These are phyloP conservation scores for Lomentospora prolificans DNA, from an alignment of 2,329 filamentous ascomycete species.

Conservation along the genomic window DNA sequence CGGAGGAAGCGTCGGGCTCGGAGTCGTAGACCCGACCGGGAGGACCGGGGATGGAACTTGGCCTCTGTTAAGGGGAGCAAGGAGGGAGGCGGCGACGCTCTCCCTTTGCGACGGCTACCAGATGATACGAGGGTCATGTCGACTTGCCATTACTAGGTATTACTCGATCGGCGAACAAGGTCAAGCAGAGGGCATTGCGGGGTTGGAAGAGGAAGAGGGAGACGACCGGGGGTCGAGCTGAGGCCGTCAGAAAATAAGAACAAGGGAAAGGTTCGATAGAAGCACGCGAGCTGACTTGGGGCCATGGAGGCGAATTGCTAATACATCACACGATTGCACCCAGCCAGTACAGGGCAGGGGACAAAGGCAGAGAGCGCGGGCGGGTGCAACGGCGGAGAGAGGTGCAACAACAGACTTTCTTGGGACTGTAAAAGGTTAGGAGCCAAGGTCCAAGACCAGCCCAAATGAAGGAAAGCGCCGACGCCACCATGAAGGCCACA, in stretches of 20 bases:
- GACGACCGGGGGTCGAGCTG: too few relatives aligned
- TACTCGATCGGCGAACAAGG: not conserved
- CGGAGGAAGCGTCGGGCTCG: constrained; percentile 28
- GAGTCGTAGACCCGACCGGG: constrained; percentile 15
- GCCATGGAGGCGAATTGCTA: too few relatives aligned
- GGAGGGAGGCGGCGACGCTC: not conserved
- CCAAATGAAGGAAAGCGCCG: not conserved
- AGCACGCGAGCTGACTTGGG: not conserved
- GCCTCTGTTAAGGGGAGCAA: constrained; percentile 2
- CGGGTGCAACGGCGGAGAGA: not conserved
- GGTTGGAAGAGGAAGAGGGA: not conserved
- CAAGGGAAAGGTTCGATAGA: not conserved
- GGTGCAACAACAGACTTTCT: too few relatives aligned
- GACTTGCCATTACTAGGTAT: not conserved
- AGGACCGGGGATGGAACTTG: not conserved
- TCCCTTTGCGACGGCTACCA: not conserved
- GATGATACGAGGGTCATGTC: constrained; percentile 4
- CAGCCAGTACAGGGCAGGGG: not conserved
- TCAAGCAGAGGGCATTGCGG: not conserved
- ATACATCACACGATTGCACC: too few relatives aligned
- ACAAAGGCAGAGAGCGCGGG: not conserved
- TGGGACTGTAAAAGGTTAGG: not conserved
- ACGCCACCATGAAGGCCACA: not conserved
- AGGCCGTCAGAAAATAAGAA: too few relatives aligned
- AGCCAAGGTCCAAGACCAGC: not conserved